Evolutionary conservation across 1,284 basidiomycete species (phyloP).

Genomic region (Ceratobasidium sp.): DNA sequence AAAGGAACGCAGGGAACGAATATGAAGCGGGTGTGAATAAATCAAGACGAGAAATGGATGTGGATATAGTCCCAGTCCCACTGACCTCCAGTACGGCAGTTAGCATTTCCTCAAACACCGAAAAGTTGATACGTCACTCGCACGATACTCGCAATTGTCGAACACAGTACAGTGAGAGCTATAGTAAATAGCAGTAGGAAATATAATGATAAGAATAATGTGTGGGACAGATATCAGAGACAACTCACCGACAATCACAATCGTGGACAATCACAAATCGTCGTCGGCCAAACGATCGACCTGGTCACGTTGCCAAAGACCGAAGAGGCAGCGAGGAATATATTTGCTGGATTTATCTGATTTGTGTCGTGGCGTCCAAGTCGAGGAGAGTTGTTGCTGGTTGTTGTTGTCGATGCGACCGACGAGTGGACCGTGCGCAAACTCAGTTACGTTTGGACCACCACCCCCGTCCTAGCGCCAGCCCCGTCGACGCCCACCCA

Average conservation of each 20-base stretch:
- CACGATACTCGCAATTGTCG: conserved; percentile 1
- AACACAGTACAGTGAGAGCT: no score
- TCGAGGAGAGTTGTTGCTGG: conserved; percentile 22
- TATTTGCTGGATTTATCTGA: neutral
- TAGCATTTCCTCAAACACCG: conserved; percentile 41
- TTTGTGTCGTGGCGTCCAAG: neutral
- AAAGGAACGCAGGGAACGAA: neutral
- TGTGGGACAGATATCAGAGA: no score
- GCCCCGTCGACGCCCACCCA: neutral
- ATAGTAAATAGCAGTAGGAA: no score
- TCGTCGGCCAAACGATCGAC: no score
- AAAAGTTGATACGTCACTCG: conserved; percentile 39
- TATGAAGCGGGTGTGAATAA: no score
- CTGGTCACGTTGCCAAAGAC: no score
- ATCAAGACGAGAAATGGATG: conserved; percentile 16
- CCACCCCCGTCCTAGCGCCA: conserved; percentile 25
- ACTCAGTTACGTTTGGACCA: conserved; percentile 32
- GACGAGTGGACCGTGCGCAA: conserved; percentile 41
- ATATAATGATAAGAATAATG: no score
- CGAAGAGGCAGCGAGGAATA: no score
- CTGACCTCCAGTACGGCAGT: conserved; percentile 41
- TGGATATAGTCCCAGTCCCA: conserved; percentile 39
- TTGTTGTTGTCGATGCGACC: conserved; percentile 35
- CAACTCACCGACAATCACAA: no score
- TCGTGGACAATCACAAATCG: no score